Evolutionary conservation across 2,329 filamentous ascomycete genomes (phyloP).

Genomic region (Epichloe aotearoae): DNA sequence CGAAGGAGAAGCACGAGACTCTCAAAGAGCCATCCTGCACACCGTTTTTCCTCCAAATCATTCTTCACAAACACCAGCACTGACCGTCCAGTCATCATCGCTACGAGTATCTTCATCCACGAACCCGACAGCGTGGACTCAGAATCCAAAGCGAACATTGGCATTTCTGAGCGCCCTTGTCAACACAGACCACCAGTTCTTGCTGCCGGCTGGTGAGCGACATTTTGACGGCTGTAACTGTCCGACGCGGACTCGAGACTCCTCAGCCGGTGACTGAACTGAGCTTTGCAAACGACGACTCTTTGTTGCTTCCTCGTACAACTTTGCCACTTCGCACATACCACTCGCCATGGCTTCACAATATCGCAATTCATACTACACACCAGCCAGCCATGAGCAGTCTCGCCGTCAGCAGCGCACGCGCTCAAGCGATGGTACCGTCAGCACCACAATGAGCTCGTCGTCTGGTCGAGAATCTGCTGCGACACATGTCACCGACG

Average conservation of each 20-base stretch:
- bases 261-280: neutral
- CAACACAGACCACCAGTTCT: constrained; percentile 1
- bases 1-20: constrained; percentile 1
- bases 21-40: neutral
- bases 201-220: constrained; percentile 2
- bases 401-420: constrained; percentile 36
- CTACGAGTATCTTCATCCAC: constrained; percentile 1
- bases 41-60: neutral
- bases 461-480: constrained; percentile 65
- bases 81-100: neutral
- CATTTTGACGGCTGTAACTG: neutral
- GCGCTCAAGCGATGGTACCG: constrained; percentile 77
- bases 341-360: constrained; percentile 35
- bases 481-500: constrained; percentile 76
- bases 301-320: neutral
- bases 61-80: neutral
- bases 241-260: constrained; percentile 1
- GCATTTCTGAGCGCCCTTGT: neutral
- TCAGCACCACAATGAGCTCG: constrained; percentile 70
- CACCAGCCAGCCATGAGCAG: constrained; percentile 21
- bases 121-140: neutral
- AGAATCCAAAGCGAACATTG: neutral
- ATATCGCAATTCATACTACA: constrained; percentile 42
- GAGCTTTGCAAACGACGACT: constrained; percentile 1
- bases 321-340: neutral